phyloP scores from a whole-genome alignment of 805 yeast genomes.

The Metschnikowia picachoensis region DNA sequence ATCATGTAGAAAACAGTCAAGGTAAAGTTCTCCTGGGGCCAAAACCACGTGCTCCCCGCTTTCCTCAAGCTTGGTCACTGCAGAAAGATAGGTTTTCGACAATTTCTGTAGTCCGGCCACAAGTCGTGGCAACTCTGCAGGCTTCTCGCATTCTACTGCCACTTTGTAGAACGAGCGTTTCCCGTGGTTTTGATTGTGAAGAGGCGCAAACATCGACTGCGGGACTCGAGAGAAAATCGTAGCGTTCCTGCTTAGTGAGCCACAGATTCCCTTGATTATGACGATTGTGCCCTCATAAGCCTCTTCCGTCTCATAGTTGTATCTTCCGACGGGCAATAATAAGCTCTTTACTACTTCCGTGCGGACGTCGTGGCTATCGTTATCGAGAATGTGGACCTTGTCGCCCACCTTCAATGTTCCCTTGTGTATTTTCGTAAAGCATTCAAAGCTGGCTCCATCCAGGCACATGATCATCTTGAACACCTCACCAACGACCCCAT shows the following conservation, averaged over 20 bases:
- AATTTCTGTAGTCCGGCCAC: slow-evolving; percentile 64
- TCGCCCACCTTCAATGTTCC: slow-evolving; percentile 54
- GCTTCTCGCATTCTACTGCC: slow-evolving; percentile 77
- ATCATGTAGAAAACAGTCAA: slow-evolving; percentile 82
- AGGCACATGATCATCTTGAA: slow-evolving; percentile 54
- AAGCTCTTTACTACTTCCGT: slow-evolving; percentile 40
- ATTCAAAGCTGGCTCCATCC: slow-evolving; percentile 50
- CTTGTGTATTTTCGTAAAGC: slow-evolving; percentile 57
- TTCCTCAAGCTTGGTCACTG: slow-evolving; percentile 71
- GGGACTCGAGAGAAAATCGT: slow-evolving; percentile 41
- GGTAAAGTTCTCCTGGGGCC: slow-evolving; percentile 83
- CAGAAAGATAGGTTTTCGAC: slow-evolving; percentile 61
- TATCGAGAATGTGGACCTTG: slow-evolving; percentile 54
- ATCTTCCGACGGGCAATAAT: slow-evolving; percentile 66
- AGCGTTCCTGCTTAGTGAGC: slow-evolving; percentile 55
- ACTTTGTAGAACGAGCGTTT: slow-evolving; percentile 66
- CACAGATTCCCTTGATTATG: slow-evolving; percentile 60
- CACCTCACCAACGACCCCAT: slow-evolving; percentile 22
- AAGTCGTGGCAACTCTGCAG: slow-evolving; percentile 73
- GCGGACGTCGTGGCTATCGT: slow-evolving; percentile 53
- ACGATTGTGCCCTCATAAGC: slow-evolving; percentile 68
- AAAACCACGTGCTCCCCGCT: slow-evolving; percentile 80
- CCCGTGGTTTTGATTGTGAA: slow-evolving; percentile 42
- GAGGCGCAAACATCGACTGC: slow-evolving; percentile 19
- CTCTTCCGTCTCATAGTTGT: slow-evolving; percentile 49